Evolutionary conservation across 345 rosid genomes (phyloP), one percentile per base, ranked within the genome.

Genomic region (Euphorbia tirucalli): DNA sequence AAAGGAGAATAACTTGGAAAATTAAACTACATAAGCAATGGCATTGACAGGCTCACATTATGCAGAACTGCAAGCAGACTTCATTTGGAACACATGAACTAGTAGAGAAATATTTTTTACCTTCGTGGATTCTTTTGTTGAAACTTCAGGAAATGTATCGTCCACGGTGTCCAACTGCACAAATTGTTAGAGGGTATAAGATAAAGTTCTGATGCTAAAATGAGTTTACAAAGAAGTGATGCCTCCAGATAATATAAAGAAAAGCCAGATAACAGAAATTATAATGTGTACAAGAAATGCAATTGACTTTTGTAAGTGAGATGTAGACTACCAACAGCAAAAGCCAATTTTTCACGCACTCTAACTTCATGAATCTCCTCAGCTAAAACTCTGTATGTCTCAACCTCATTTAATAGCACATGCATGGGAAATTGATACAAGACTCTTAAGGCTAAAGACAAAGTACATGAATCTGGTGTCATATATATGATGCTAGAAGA

Each of bases 81-180:
- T 68, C 48, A 52, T 31, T 57, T 19, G 1, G 63, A 65, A 35
- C 18, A 24, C 19, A 25, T 15, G 62, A 74, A 21, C 25, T 52
- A 48, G 72, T 43, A 70, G 44, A 59, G 55, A 41, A 66, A 39
- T 11, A 61, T 11, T 19, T 11, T 56, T 80, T 74, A 88, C 99
- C 97, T 86, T 88, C 32, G 73, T 41, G 50, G 77, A 71, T 68
- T 83, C 85, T 67, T 66, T n/a, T 27, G 69, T 74, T 57, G 80
- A 68, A 76, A 81, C 74, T 61, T 65, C 78, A 75, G 92, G 90
- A 81, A 89, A 89, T 71, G 92, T 88, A 79, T 84, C 61, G 54
- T 81, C 97, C 75, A 68, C 85, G 61, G 71, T 76, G 80, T 87
- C 91, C 85, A 90, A 80, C 97, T 92, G 92, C 89, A 84, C 44